Base-by-base conservation (phyloP, 1,284 basidiomycete species). In the Ganoderma leucocontextum region DNA sequence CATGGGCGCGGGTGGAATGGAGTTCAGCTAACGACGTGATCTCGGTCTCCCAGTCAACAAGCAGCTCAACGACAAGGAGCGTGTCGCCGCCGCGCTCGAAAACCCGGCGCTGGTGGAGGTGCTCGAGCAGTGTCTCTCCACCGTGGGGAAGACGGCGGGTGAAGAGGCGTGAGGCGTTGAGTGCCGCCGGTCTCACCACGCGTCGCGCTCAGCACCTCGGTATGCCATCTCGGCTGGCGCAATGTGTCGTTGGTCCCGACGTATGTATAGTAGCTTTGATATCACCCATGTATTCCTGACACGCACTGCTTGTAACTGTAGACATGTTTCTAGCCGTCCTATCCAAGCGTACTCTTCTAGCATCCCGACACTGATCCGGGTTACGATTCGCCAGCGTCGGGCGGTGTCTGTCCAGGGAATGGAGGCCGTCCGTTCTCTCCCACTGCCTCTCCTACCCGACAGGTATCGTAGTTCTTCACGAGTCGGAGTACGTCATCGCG, bases 41-140 rank as follows among this genome's bases (percentile, higher is more conserved):
- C 60, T 33, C 39, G 15, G 41, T 53, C 36, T 13, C 29, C 7
- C 71, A 95, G 97, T 99, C 41, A 99, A 99, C 84, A 99, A 99
- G 81, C 97, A 99, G 78, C 85, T 99, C 59, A 99, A 99, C 78
- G 97, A 99, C 82, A 99, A 99, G 81, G 97, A 99, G 82, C 87
- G 97, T 60, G 98, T 99, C 0, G 97, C 97, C 33, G 98, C 98
- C 10, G 98, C 97, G 0, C 85, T 99, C 44, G 97, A 99, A 80
- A 99, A 99, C 80, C 86, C 88, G 12, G 89, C 94, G 53, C 86
- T 99, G 6, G 80, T 98, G 4, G 91, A 93, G 66, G 95, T 97
- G 0, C 90, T 99, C 2, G 96, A 98, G 78, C 92, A 93, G 61
- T 97, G 95, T 78, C 85, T 99, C 44, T 76, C 75, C 15, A 74